Conservation (phyloP, 1,284 basidiomycete genomes). For the Veloboletus limbatus region DNA sequence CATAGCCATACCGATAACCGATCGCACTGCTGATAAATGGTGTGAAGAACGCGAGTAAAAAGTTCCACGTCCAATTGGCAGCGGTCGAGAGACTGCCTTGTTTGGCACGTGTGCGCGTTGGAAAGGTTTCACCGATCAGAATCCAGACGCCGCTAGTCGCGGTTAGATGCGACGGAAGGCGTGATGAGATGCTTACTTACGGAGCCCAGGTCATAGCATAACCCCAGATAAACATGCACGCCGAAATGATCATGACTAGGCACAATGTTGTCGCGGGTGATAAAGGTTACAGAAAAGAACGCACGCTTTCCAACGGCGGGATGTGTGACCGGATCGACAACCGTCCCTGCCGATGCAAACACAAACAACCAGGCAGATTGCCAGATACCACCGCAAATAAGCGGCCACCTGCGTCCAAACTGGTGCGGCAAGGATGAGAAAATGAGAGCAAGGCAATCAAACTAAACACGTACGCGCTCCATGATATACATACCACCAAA, state of each 20-base stretch:
- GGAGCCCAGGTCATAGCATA: conserved; percentile 78
- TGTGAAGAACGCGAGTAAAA: conserved; percentile 75
- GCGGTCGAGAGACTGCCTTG: conserved; percentile 73
- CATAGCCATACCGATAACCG: conserved; percentile 66
- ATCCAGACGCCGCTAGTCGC: conserved; percentile 61
- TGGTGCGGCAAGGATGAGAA: conserved; percentile 22
- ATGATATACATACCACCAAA: conserved; percentile 70
- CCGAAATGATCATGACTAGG: conserved; percentile 72
- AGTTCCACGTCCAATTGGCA: conserved; percentile 72
- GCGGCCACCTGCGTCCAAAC: conserved; percentile 60
- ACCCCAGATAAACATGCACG: conserved; percentile 76
- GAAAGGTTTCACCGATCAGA: conserved; percentile 75
- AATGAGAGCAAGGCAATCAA: background rate
- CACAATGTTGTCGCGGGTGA: background rate
- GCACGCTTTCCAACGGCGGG: conserved; percentile 51
- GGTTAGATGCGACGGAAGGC: background rate
- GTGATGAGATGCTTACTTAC: conserved; percentile 28
- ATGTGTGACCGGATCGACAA: conserved; percentile 51
- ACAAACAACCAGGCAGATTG: conserved; percentile 76
- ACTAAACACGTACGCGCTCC: conserved; percentile 46
- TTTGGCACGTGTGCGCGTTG: conserved; percentile 71
- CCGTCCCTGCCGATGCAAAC: conserved; percentile 74
- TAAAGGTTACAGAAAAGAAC: conserved; percentile 15
- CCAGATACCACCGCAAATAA: conserved; percentile 72
- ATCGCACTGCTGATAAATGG: conserved; percentile 62